Evolutionary conservation across 768 basidiomycete genomes (phyloP).

Genomic region (Dioszegia aurantiaca): DNA sequence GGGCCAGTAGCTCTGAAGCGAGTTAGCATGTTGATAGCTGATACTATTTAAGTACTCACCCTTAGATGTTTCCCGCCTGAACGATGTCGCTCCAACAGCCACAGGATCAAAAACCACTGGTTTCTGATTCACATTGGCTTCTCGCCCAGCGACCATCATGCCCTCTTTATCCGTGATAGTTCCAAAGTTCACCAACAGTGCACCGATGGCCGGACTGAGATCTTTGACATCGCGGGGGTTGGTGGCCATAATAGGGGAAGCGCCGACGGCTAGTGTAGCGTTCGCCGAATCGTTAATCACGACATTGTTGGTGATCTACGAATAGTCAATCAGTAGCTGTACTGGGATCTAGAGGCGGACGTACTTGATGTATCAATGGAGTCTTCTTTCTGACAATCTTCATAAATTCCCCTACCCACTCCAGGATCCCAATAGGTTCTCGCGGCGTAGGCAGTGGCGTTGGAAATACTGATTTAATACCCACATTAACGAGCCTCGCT

Average conservation of each 20-base stretch:
- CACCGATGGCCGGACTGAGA: conserved; percentile 64
- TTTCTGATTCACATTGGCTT: conserved; percentile 67
- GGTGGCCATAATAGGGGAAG: conserved; percentile 92
- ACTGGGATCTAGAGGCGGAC: background rate
- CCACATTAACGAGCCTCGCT: conserved; percentile 51
- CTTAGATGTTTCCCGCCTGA: conserved; percentile 63
- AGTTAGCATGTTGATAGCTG: too few species aligned
- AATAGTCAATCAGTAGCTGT: background rate
- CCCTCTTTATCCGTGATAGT: conserved; percentile 60
- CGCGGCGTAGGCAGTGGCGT: conserved; percentile 23
- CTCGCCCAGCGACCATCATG: conserved; percentile 70
- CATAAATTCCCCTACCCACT: conserved; percentile 59
- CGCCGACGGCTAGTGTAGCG: conserved; percentile 78
- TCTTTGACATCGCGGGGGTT: conserved; percentile 78
- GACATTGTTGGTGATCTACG: conserved; percentile 82
- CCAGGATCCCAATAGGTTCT: conserved; percentile 25
- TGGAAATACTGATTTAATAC: conserved; percentile 55
- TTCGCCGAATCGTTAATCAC: conserved; percentile 88
- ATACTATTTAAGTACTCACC: too few species aligned
- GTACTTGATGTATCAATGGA: conserved; percentile 74
- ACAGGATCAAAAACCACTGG: conserved; percentile 89
- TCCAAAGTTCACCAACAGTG: conserved; percentile 82
- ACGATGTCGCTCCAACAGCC: conserved; percentile 76
- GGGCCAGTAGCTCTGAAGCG: conserved; percentile 63
- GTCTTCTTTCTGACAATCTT: conserved; percentile 57